These are phyloP conservation scores for Pythium chondricola DNA, from an alignment of 352 stramenopile genomes.

Conservation along the genomic window DNA sequence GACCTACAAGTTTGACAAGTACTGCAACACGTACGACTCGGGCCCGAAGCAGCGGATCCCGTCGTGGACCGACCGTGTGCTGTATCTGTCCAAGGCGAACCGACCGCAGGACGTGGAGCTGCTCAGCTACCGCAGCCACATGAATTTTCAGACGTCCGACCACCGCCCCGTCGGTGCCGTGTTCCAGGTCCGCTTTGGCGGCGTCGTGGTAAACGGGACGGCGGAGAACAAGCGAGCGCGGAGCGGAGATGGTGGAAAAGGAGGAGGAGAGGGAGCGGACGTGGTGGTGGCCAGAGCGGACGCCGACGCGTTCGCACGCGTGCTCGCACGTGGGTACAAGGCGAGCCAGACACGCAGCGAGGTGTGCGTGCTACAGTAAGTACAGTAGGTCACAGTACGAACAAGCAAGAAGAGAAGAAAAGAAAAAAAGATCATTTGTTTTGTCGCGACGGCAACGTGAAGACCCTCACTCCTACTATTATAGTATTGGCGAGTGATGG, in stretches of 20 bases:
- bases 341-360: constrained; percentile 31
- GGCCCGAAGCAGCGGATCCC: constrained; percentile 93
- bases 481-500: no score
- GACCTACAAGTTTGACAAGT: constrained; percentile 97
- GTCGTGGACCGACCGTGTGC: constrained; percentile 94
- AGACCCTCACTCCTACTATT: no score
- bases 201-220: background rate
- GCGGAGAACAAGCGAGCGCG: background rate
- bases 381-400: no score
- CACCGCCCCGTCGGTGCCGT: constrained; percentile 61
- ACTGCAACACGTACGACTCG: constrained; percentile 89
- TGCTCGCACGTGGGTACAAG: constrained; percentile 26
- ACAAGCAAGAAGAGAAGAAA: background rate
- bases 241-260: no score
- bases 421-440: background rate
- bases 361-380: constrained; percentile 33
- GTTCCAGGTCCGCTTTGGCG: constrained; percentile 49
- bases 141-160: constrained; percentile 64
- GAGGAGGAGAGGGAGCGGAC: background rate
- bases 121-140: constrained; percentile 60
- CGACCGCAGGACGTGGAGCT: constrained; percentile 40
- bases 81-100: constrained; percentile 71
- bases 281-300: background rate
- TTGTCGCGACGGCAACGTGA: no score
- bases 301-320: constrained; percentile 18